Conservation (phyloP, 2,329 filamentous ascomycete species). For the Hymenoscyphus fraxineus region DNA sequence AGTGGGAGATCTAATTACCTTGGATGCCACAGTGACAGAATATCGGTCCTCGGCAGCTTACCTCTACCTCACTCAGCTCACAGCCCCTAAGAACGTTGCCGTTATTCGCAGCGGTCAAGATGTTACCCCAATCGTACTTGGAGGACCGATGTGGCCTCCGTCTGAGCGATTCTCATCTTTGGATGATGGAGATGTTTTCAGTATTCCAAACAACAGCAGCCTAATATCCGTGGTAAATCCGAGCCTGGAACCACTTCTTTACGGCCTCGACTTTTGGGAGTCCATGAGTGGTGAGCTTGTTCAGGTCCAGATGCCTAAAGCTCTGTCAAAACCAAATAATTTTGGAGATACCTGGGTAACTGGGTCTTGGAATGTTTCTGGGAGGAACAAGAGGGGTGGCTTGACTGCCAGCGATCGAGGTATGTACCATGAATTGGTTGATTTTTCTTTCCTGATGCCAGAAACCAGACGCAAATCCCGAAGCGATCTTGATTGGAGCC, state of each 20-base stretch:
- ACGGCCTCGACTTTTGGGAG: conserved; percentile 73
- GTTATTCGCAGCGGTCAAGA: conserved; percentile 51
- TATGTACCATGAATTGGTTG: conserved; percentile 29
- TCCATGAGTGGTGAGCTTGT: conserved; percentile 64
- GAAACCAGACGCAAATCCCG: conserved; percentile 60
- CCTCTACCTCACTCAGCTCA: conserved; percentile 62
- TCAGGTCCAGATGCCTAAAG: conserved; percentile 54
- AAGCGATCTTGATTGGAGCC: conserved; percentile 60
- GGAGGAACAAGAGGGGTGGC: conserved; percentile 59
- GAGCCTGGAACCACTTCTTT: conserved; percentile 54
- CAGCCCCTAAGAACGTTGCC: conserved; percentile 49
- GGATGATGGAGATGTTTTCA: conserved; percentile 63
- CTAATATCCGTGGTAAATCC: conserved; percentile 59
- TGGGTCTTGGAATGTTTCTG: conserved; percentile 61
- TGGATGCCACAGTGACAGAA: conserved; percentile 59
- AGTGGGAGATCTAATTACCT: conserved; percentile 59
- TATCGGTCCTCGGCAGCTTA: conserved; percentile 45
- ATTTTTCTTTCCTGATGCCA: conserved; percentile 3
- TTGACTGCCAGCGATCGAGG: conserved; percentile 58
- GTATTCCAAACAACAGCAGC: conserved; percentile 57
- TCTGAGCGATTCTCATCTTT: conserved; percentile 58
- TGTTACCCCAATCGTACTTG: conserved; percentile 58
- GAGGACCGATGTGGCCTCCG: conserved; percentile 52
- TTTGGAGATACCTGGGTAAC: conserved; percentile 68
- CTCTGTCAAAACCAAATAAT: conserved; percentile 56